phyloP scores from a whole-genome alignment of 257 asterid species.

The Jaltomata sinuosa region DNA sequence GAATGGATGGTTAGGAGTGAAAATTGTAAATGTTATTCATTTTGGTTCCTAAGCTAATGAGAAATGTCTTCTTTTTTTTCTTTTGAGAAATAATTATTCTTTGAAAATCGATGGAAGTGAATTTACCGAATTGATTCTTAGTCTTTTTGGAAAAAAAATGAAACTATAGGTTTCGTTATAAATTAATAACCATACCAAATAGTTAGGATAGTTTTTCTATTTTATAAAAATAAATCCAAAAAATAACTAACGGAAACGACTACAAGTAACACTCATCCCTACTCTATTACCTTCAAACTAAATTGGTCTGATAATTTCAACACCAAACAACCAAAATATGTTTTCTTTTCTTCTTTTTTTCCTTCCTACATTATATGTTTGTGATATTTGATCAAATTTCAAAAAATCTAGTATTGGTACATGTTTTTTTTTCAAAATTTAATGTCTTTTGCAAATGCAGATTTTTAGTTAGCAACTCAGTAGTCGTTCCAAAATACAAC shows the following conservation, averaged over 20 bases:
- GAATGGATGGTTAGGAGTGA: not conserved
- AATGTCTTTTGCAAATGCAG: not conserved
- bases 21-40: not conserved
- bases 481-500: not conserved
- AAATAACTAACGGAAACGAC: not conserved
- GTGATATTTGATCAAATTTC: not conserved
- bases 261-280: not conserved
- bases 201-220: not conserved
- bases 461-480: not conserved
- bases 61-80: not conserved
- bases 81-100: not conserved
- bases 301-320: not conserved
- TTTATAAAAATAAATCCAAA: not conserved
- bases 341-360: not conserved
- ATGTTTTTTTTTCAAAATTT: not conserved
- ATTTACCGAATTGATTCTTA: not conserved
- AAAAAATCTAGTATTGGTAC: not conserved
- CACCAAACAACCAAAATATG: not conserved
- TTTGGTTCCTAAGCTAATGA: not conserved
- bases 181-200: not conserved
- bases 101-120: not conserved
- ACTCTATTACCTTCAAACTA: not conserved
- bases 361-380: not conserved
- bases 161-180: not conserved
- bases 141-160: not conserved